These are phyloP conservation scores for Xylaria curta DNA, from an alignment of 495 filamentous ascomycete species.

Conservation along the genomic window DNA sequence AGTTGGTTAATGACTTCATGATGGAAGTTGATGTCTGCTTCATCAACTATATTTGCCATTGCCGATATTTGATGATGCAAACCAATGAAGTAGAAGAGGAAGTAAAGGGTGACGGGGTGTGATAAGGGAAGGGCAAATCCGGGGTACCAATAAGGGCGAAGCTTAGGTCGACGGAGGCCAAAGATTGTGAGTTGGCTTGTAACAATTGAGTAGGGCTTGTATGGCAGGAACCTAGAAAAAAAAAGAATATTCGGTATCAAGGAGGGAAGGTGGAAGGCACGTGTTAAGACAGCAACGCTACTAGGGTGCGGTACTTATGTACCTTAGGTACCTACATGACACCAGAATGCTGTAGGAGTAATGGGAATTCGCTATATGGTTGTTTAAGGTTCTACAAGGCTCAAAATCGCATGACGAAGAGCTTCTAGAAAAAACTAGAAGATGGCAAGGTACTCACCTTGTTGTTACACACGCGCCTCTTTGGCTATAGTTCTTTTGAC, in stretches of 20 bases:
- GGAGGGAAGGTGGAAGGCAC: background rate
- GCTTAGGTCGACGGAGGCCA: background rate
- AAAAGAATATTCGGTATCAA: background rate
- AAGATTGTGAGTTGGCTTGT: background rate
- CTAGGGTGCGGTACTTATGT: background rate
- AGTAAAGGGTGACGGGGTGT: background rate
- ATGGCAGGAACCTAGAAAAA: background rate
- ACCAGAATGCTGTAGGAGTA: background rate
- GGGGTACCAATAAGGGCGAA: background rate
- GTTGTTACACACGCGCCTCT: background rate
- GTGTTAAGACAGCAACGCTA: background rate
- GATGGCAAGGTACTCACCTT: background rate
- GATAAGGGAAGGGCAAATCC: background rate
- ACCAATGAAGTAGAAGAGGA: background rate
- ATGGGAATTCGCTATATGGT: background rate
- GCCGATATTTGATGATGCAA: background rate
- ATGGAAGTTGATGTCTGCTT: background rate
- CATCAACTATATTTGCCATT: background rate
- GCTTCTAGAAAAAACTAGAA: background rate
- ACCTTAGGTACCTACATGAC: background rate
- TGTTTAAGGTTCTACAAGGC: background rate
- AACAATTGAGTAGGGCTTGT: background rate
- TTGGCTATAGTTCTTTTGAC: background rate
- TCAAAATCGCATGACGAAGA: background rate
- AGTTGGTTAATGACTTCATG: conserved; percentile 14